Evolutionary conservation across 345 rosid genomes (phyloP).

Genomic region (Isatis tinctoria): DNA sequence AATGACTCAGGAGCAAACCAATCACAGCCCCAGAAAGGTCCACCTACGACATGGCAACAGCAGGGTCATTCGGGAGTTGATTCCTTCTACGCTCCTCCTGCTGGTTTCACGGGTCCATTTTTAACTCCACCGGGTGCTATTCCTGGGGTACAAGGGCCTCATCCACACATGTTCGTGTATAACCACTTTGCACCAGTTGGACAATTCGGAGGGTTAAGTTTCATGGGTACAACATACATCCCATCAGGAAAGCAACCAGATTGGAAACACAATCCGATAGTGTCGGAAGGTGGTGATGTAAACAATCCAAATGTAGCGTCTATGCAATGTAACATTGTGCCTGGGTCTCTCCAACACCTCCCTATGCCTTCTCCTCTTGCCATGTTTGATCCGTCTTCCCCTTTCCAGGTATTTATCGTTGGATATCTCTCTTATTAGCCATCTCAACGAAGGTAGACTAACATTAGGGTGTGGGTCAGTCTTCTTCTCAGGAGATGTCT

Average conservation of each 20-base stretch:
- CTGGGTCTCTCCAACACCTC: conserved; percentile 74
- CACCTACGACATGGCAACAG: conserved; percentile 75
- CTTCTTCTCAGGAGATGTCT: conserved; percentile 65
- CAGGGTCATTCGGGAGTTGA: conserved; percentile 84
- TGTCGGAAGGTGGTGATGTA: conserved; percentile 61
- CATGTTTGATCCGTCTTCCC: conserved; percentile 90
- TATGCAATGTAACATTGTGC: conserved; percentile 61
- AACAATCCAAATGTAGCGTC: conserved; percentile 51
- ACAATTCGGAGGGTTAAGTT: conserved; percentile 95
- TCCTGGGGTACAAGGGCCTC: conserved; percentile 85
- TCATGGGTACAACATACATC: conserved; percentile 88
- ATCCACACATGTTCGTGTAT: conserved; percentile 94
- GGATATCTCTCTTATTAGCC: background rate
- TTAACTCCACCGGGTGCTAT: conserved; percentile 84
- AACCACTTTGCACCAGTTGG: conserved; percentile 99
- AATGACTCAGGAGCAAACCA: conserved; percentile 67
- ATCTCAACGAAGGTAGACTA: too few relatives aligned
- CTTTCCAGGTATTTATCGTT: conserved; percentile 92
- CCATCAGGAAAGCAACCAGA: conserved; percentile 95
- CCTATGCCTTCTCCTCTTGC: conserved; percentile 81
- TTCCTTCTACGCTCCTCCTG: conserved; percentile 87
- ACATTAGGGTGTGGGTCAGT: conserved; percentile 45
- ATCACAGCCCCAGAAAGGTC: conserved; percentile 73
- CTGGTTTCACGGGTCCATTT: conserved; percentile 85
- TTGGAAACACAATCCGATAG: conserved; percentile 74